Percentiles rank a stretch among this genome's conserved stretches.
phyloP scores from a whole-genome alignment of 257 asterid species.

The Nicotiana undulata region DNA sequence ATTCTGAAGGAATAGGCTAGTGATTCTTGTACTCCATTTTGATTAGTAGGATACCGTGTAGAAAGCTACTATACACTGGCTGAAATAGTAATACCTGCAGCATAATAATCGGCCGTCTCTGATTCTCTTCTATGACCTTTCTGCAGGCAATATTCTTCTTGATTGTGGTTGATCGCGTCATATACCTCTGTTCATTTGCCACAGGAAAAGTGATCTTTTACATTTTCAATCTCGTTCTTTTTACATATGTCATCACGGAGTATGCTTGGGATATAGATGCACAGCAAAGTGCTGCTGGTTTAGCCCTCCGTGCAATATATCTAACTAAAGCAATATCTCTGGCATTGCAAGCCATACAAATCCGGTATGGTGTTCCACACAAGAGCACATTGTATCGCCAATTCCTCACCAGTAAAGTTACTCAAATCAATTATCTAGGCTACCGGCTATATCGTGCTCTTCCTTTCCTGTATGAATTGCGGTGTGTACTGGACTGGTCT shows the following conservation, averaged over 20 bases:
- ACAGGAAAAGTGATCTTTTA: conserved; percentile 84
- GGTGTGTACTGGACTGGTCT: conserved; percentile 99
- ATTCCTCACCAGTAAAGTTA: conserved; percentile 87
- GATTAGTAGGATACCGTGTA: not conserved
- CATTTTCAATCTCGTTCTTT: conserved; percentile 75
- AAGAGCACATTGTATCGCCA: conserved; percentile 94
- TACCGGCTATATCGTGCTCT: conserved; percentile 92
- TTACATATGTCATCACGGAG: conserved; percentile 68
- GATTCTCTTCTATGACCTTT: conserved; percentile 21
- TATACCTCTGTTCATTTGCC: conserved; percentile 91
- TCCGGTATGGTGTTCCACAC: conserved; percentile 89
- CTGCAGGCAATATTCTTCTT: conserved; percentile 91
- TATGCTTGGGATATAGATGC: conserved; percentile 88
- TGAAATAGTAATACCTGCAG: not conserved
- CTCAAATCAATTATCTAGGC: conserved; percentile 79
- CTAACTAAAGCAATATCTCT: conserved; percentile 84
- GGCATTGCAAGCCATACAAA: conserved; percentile 90
- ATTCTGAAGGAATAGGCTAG: not conserved
- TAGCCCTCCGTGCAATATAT: conserved; percentile 88
- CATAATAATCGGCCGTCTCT: not conserved
- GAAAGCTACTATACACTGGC: not conserved
- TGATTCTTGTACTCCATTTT: not conserved
- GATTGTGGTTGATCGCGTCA: conserved; percentile 91
- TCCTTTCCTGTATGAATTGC: conserved; percentile 89
- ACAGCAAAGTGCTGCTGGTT: conserved; percentile 68